Evolutionary conservation across 805 yeast genomes (phyloP), one percentile per base, ranked within the genome.

Genomic region (Saturnispora quitensis): DNA sequence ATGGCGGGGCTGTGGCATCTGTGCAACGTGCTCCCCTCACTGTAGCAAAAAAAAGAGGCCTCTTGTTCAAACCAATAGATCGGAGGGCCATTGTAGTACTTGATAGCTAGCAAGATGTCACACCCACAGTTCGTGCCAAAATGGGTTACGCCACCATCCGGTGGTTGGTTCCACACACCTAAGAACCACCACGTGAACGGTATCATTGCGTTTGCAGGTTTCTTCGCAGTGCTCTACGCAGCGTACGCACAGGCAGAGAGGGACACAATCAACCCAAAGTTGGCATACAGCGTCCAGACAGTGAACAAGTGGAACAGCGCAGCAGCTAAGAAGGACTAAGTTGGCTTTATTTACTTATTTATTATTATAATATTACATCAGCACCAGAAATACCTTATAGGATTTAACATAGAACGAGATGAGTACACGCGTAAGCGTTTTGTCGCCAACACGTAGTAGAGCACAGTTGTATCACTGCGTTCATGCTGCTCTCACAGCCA

Each of bases 91-190:
- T n/a, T 17, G 17, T 18, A 17, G 8, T 22, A 20, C 33, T 9
- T 24, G 34, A 31, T 25, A 20, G 22, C 12, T 20, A 42, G 6
- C n/a, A 35, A 33, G 17, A 55, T 55, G 58, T 55, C 61, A 20
- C 63, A 62, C 53, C 55, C 57, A 15, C 50, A 40, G 35, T 62
- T 62, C 44, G 59, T 58, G 25, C 69, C 69, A 15, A 59, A 62
- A 52, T 68, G 69, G 69, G 64, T 66, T 34, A 58, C 55, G 38
- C 66, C 78, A 20, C 79, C 78, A 27, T 60, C 78, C 2, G 83
- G 83, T 52, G 83, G 82, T 47, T 78, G 83, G 82, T 73, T 62
- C 62, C 73, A 73, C 60, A 72, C 74, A 15, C 83, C 83, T 18
- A 68, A 66, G 57, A 78, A 78, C 68, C 73, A 74, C 66, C 69